These are phyloP conservation scores for Fusarium chaquense DNA, from an alignment of 2,329 filamentous ascomycete species.

Conservation along the genomic window DNA sequence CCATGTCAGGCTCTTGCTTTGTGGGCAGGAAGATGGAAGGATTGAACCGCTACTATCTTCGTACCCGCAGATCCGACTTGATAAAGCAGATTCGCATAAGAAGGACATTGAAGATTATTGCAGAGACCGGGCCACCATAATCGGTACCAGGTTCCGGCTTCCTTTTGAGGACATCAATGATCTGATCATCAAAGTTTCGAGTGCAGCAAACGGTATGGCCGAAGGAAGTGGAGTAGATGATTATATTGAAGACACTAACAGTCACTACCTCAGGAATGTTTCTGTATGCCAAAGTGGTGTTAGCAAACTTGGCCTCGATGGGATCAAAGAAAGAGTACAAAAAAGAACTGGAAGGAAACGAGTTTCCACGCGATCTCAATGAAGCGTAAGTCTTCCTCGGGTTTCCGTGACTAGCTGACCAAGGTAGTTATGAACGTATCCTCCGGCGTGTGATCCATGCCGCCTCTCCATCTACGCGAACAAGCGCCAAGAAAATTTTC, in stretches of 20 bases:
- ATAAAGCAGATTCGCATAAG: fast-evolving
- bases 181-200: neutral
- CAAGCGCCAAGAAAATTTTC: neutral
- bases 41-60: fast-evolving
- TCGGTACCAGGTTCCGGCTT: neutral
- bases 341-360: neutral
- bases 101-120: neutral
- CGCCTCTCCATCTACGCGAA: fast-evolving
- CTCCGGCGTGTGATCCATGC: fast-evolving
- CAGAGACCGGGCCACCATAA: fast-evolving
- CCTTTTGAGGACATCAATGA: neutral
- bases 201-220: neutral
- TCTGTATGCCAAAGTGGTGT: neutral
- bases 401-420: fast-evolving
- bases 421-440: neutral
- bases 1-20: fast-evolving
- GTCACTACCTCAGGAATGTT: neutral
- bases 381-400: neutral
- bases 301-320: neutral
- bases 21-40: neutral
- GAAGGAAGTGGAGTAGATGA: fast-evolving
- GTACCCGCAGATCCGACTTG: neutral
- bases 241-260: neutral
- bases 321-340: neutral
- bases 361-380: neutral